Evolutionary conservation across 2,329 filamentous ascomycete species (phyloP).

Genomic region (Beauveria varroae): DNA sequence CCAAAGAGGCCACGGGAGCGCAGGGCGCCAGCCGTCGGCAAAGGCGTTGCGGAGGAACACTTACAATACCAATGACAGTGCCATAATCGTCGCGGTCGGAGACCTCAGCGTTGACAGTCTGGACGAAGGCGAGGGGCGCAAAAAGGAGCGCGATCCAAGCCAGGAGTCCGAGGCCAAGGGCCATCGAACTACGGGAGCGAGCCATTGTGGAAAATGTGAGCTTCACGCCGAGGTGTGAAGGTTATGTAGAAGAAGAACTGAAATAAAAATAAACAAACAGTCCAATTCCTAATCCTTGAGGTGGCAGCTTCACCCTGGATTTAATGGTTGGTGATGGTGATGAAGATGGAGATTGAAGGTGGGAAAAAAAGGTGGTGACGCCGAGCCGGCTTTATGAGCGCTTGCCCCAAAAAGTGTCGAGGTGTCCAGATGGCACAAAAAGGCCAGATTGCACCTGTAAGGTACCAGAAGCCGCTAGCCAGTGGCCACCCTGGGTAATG

Average conservation of each 20-base stretch:
- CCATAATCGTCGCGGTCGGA: constrained; percentile 73
- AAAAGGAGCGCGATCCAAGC: constrained; percentile 90
- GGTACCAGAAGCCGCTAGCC: constrained; percentile 10
- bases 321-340: constrained; percentile 19
- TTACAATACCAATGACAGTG: constrained; percentile 85
- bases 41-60: constrained; percentile 16
- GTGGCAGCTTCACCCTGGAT: constrained; percentile 22
- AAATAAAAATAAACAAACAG: constrained; percentile 18
- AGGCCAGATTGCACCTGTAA: constrained; percentile 41
- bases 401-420: constrained; percentile 28
- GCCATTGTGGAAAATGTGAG: constrained; percentile 33
- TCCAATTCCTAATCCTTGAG: constrained; percentile 21
- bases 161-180: constrained; percentile 78
- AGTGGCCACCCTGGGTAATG: constrained; percentile 12
- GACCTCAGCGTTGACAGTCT: constrained; percentile 54
- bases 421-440: constrained; percentile 39
- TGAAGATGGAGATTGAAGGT: constrained; percentile 22
- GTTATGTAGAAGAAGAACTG: constrained; percentile 12
- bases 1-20: neutral
- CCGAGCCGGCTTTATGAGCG: constrained; percentile 27
- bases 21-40: neutral
- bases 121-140: constrained; percentile 76
- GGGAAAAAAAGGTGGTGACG: constrained; percentile 19
- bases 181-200: constrained; percentile 59
- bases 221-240: constrained; percentile 14